These are phyloP conservation scores for Daldinia vernicosa DNA, from an alignment of 495 filamentous ascomycete genomes.

Conservation along the genomic window DNA sequence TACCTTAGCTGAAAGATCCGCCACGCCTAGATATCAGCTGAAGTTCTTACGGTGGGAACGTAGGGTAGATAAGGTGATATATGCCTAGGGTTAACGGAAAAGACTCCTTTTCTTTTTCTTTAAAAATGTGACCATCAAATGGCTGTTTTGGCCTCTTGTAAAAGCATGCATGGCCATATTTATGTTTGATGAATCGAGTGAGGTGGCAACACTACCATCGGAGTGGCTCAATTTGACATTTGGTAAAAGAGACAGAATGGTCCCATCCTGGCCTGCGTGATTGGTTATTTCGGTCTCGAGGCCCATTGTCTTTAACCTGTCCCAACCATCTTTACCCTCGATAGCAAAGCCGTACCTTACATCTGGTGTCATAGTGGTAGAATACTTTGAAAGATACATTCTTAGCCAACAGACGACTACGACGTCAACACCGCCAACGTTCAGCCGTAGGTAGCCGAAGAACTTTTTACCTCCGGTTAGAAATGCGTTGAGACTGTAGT, in stretches of 20 bases:
- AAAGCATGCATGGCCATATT: slow-evolving; percentile 8
- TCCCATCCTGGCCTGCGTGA: slow-evolving; percentile 12
- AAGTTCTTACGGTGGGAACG: slow-evolving; percentile 1
- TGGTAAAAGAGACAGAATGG: slow-evolving; percentile 11
- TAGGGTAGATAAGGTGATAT: slow-evolving; percentile 4
- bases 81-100: not conserved
- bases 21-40: slow-evolving; percentile 5
- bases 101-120: not conserved
- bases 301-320: slow-evolving; percentile 15
- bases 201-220: not conserved
- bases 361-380: not conserved
- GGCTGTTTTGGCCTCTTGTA: slow-evolving; percentile 5
- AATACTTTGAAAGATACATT: not conserved
- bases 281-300: slow-evolving; percentile 12
- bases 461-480: slow-evolving; percentile 13
- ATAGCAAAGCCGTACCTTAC: slow-evolving; percentile 4
- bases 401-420: slow-evolving; percentile 18
- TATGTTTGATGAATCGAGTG: slow-evolving; percentile 8
- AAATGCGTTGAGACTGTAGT: slow-evolving; percentile 9
- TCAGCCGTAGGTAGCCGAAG: slow-evolving; percentile 15
- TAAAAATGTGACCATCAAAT: slow-evolving; percentile 10
- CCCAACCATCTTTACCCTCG: slow-evolving; percentile 14
- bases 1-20: slow-evolving; percentile 5
- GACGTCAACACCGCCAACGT: slow-evolving; percentile 1
- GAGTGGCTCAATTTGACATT: not conserved